These are phyloP conservation scores for Leishmania braziliensis DNA, from an alignment of 208 protist genomes.

Conservation along the genomic window DNA sequence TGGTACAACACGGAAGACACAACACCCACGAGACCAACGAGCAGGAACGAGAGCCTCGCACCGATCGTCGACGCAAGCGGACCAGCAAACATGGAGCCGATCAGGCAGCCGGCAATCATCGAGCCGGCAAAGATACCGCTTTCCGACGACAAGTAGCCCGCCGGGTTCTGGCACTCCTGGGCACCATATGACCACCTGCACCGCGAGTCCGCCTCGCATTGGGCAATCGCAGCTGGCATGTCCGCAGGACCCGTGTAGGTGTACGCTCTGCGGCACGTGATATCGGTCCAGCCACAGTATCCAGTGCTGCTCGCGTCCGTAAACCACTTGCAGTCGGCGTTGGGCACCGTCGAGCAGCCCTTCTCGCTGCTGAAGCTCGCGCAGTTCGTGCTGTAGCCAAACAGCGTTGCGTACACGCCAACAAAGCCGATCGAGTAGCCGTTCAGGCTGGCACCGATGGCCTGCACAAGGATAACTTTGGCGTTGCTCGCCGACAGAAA, in stretches of 20 bases:
- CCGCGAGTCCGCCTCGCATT: constrained; percentile 31
- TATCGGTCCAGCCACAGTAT: constrained; percentile 46
- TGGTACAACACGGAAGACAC: constrained; percentile 40
- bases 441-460: constrained; percentile 52
- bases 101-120: constrained; percentile 58
- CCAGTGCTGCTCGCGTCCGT: background rate
- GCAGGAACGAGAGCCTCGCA: constrained; percentile 42
- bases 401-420: constrained; percentile 65
- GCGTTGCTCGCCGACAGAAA: constrained; percentile 30
- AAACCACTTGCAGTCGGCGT: constrained; percentile 63
- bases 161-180: constrained; percentile 50
- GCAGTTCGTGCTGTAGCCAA: constrained; percentile 66
- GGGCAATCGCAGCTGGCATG: background rate
- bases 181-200: constrained; percentile 63
- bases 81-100: constrained; percentile 49
- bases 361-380: constrained; percentile 31
- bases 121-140: constrained; percentile 56
- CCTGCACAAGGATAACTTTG: constrained; percentile 53
- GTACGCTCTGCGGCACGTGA: constrained; percentile 40
- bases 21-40: constrained; percentile 40
- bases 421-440: constrained; percentile 83
- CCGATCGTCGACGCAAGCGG: constrained; percentile 36
- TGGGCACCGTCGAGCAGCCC: constrained; percentile 46
- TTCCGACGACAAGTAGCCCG: constrained; percentile 40
- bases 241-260: background rate